phyloP scores from a whole-genome alignment of 371 early-diverging fungal genomes.

The Mycotypha africana region DNA sequence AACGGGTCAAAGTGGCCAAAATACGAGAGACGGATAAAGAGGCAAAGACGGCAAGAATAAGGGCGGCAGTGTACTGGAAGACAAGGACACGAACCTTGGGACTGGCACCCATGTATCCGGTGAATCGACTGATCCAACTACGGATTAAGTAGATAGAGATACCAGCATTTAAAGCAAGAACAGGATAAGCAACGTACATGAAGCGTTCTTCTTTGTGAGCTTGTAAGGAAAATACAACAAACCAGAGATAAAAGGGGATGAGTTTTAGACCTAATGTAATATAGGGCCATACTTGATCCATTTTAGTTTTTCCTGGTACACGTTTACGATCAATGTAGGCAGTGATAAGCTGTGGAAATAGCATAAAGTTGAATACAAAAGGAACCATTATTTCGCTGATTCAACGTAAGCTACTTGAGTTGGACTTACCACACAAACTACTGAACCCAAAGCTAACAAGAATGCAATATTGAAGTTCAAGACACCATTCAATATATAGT shows the following conservation, averaged over 20 bases:
- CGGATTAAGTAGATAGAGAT: conserved; percentile 58
- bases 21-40: conserved; percentile 61
- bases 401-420: too few relatives aligned
- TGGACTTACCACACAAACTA: conserved; percentile 55
- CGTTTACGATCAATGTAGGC: conserved; percentile 39
- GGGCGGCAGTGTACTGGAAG: conserved; percentile 30
- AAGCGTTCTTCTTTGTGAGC: conserved; percentile 97
- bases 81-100: conserved; percentile 23
- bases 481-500: conserved; percentile 80
- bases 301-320: conserved; percentile 27
- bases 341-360: conserved; percentile 22
- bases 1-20: conserved; percentile 52
- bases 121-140: conserved; percentile 28
- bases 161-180: conserved; percentile 76
- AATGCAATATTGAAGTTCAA: conserved; percentile 87
- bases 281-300: conserved; percentile 35
- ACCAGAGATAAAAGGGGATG: conserved; percentile 70
- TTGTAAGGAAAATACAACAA: conserved; percentile 75
- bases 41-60: conserved; percentile 31
- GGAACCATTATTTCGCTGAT: too few relatives aligned
- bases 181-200: conserved; percentile 88
- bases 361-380: too few relatives aligned
- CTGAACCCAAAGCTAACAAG: conserved; percentile 58
- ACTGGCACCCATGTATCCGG: conserved; percentile 27
- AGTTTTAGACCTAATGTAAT: conserved; percentile 51